Base-by-base conservation (phyloP, 805 yeast genomes). In the Clavispora vitiphila region DNA sequence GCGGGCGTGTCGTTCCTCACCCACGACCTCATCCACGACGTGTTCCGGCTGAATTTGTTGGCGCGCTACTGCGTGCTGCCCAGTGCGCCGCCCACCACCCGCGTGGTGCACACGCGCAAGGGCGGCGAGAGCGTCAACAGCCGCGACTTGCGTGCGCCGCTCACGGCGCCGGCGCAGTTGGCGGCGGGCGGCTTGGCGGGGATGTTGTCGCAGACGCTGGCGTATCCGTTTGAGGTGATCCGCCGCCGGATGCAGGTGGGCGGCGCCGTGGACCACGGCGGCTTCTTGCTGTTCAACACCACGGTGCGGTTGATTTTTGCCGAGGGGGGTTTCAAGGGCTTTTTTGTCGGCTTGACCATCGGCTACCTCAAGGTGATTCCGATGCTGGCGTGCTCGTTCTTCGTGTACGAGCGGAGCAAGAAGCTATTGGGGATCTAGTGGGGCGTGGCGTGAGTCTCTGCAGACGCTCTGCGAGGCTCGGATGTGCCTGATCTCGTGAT, bases 1-100 rank as follows among this genome's bases (percentile, higher is more conserved):
- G 99, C 99, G 1, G 99, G 99, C 9, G 97, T 91, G 3, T 86
- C 96, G 3, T 93, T 93, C 57, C 86, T 89, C 65, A 86, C 96
- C 4, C 98, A 93, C 63, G 99, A 93, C 65, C 60, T 81, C 42
- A 71, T 90, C 43, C 98, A 91, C 63, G 99, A 93, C 64, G 55
- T 90, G 1, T 78, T 93, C 57, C 71, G 96, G 47, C 71, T 83
- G n/a, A 69, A 72, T 10, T 40, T 56, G 10, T 60, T 90, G 5
- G 69, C 81, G 2, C 64, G 67, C 11, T 77, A 78, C 50, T 76
- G 88, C 0, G 81, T 69, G 27, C 11, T 14, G 37, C 20, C 12
- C 20, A 27, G 56, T 49, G 42, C 48, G 26, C 43, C 48, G 9
- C 16, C 43, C 30, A 21, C 35, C 15, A 47, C 42, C 24, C 35